These are phyloP conservation scores for Trichocladium antarcticum DNA, from an alignment of 495 filamentous ascomycete genomes.

Conservation along the genomic window DNA sequence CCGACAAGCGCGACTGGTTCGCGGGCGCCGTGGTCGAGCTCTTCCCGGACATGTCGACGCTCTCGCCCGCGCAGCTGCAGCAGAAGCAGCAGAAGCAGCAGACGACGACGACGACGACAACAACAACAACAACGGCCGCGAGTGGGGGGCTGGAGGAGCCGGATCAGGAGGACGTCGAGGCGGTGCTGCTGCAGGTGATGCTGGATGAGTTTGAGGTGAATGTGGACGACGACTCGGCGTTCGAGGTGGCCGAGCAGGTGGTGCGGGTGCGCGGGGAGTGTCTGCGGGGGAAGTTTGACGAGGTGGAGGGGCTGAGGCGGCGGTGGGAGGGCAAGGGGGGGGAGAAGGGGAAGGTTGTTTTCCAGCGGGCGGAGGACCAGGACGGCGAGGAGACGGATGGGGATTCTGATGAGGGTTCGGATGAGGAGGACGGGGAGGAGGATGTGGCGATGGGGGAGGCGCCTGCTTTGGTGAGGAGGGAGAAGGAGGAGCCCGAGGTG, in stretches of 20 bases:
- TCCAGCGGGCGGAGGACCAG: conserved; percentile 46
- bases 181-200: conserved; percentile 76
- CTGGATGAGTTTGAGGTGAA: conserved; percentile 88
- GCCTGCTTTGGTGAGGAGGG: conserved; percentile 49
- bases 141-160: conserved; percentile 39
- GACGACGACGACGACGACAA: neutral
- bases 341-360: conserved; percentile 42
- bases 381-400: conserved; percentile 39
- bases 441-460: conserved; percentile 72
- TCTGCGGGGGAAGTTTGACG: conserved; percentile 50
- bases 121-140: neutral
- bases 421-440: conserved; percentile 44
- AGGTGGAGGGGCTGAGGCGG: conserved; percentile 56
- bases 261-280: conserved; percentile 53
- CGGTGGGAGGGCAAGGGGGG: conserved; percentile 50
- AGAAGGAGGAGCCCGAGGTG: conserved; percentile 61
- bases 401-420: conserved; percentile 41
- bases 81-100: neutral
- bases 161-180: conserved; percentile 73
- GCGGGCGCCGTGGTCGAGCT: conserved; percentile 80
- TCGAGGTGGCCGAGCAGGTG: conserved; percentile 60
- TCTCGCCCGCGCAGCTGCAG: conserved; percentile 15
- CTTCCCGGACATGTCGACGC: conserved; percentile 47
- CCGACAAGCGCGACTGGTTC: conserved; percentile 93
- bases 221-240: conserved; percentile 79